phyloP scores from a whole-genome alignment of 164 flowering plant species.

The Macadamia tetraphylla region DNA sequence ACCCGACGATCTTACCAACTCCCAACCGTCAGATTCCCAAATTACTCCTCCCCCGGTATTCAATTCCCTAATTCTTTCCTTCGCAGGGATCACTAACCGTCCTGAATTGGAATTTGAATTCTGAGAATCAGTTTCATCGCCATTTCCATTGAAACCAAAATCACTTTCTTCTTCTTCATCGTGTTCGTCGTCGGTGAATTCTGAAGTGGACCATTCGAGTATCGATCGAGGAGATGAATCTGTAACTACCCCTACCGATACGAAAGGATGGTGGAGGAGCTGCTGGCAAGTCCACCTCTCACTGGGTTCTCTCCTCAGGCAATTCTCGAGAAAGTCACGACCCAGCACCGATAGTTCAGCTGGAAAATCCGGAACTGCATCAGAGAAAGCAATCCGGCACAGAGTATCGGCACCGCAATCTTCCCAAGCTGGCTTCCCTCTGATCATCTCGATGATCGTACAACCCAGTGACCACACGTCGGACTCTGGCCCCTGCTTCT shows the following conservation, averaged over 20 bases:
- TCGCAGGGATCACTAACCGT: constrained; percentile 12
- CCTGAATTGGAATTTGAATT: background rate
- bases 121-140: background rate
- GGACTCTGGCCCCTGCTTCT: constrained; percentile 52
- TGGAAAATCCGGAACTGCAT: constrained; percentile 45
- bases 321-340: constrained; percentile 50
- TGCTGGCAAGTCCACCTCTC: constrained; percentile 56
- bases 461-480: constrained; percentile 86
- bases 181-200: constrained; percentile 19
- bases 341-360: constrained; percentile 37
- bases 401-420: constrained; percentile 35
- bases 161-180: constrained; percentile 18
- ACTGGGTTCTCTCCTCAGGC: constrained; percentile 34
- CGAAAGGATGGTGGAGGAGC: constrained; percentile 55
- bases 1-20: constrained; percentile 25
- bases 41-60: constrained; percentile 25
- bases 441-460: constrained; percentile 70
- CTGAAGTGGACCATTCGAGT: constrained; percentile 33
- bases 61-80: constrained; percentile 40
- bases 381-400: constrained; percentile 41
- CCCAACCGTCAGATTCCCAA: constrained; percentile 71
- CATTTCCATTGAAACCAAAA: background rate
- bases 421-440: constrained; percentile 59
- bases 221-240: constrained; percentile 56
- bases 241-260: constrained; percentile 1